Conservation (phyloP, 495 filamentous ascomycete genomes). For the Geopyxis carbonaria region DNA sequence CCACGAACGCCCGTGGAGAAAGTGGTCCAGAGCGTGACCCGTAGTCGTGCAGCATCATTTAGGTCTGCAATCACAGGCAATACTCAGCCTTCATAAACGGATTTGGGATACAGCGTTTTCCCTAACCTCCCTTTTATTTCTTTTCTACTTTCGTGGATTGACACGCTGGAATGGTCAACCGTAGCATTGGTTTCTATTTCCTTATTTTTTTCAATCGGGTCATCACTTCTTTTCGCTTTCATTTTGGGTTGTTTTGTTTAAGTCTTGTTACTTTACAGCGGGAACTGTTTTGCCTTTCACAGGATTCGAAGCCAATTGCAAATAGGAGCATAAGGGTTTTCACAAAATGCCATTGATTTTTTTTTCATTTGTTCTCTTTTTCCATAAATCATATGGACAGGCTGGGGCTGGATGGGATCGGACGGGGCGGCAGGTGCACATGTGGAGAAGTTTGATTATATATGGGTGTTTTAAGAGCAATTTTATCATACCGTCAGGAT, state of each 20-base stretch:
- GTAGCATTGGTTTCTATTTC: neutral
- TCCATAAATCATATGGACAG: too few species aligned
- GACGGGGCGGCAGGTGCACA: too few species aligned
- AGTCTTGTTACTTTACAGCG: constrained; percentile 1
- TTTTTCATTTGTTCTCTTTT: too few species aligned
- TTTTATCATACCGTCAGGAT: too few species aligned
- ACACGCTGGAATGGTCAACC: neutral
- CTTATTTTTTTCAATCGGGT: neutral
- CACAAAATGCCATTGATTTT: too few species aligned
- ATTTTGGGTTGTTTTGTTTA: neutral
- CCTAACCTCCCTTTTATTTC: neutral
- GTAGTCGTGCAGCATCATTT: neutral
- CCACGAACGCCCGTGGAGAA: constrained; percentile 5
- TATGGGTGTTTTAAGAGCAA: too few species aligned
- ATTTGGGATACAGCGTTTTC: constrained; percentile 1
- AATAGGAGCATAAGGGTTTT: too few species aligned
- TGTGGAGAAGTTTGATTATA: too few species aligned
- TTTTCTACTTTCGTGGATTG: neutral
- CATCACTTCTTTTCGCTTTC: neutral
- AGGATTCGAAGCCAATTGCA: constrained; percentile 28
- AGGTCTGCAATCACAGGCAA: neutral
- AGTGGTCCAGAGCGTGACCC: neutral
- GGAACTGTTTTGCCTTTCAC: neutral
- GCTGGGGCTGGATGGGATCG: too few species aligned
- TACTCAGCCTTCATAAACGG: neutral